These are phyloP conservation scores for Aspergillus cejpii DNA, from an alignment of 2,329 filamentous ascomycete species.

Conservation along the genomic window DNA sequence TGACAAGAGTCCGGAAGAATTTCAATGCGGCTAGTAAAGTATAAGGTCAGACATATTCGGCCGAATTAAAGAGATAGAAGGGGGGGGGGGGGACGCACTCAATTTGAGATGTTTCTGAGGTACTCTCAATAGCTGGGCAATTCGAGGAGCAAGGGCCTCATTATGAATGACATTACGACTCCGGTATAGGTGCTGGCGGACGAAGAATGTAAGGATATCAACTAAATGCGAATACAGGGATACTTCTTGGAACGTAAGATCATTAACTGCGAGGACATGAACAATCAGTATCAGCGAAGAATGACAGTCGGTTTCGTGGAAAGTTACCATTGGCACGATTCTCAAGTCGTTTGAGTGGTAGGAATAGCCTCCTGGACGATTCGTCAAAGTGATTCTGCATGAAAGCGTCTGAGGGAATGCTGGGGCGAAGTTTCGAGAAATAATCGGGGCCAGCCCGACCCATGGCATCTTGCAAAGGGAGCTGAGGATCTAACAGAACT, in stretches of 20 bases:
- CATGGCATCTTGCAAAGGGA: conserved; percentile 54
- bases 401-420: conserved; percentile 76
- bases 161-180: conserved; percentile 82
- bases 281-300: conserved; percentile 5
- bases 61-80: background rate
- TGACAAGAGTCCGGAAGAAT: conserved; percentile 82
- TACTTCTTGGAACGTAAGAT: conserved; percentile 73
- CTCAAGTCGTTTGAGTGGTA: conserved; percentile 76
- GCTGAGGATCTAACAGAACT: conserved; percentile 72
- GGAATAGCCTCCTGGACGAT: conserved; percentile 77
- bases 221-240: conserved; percentile 87
- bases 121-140: conserved; percentile 73
- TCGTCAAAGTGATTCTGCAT: conserved; percentile 84
- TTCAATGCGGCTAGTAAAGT: conserved; percentile 66
- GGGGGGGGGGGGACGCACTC: conserved; percentile 49
- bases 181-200: conserved; percentile 77
- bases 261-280: conserved; percentile 47
- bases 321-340: conserved; percentile 50
- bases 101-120: conserved; percentile 90
- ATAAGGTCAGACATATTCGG: conserved; percentile 1
- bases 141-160: conserved; percentile 68
- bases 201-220: conserved; percentile 89
- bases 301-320: background rate
- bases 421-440: conserved; percentile 56
- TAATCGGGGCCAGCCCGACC: conserved; percentile 61